These are phyloP conservation scores for Dryadomyces quercus-mongolicae DNA, from an alignment of 2,329 filamentous ascomycete genomes.

Conservation along the genomic window DNA sequence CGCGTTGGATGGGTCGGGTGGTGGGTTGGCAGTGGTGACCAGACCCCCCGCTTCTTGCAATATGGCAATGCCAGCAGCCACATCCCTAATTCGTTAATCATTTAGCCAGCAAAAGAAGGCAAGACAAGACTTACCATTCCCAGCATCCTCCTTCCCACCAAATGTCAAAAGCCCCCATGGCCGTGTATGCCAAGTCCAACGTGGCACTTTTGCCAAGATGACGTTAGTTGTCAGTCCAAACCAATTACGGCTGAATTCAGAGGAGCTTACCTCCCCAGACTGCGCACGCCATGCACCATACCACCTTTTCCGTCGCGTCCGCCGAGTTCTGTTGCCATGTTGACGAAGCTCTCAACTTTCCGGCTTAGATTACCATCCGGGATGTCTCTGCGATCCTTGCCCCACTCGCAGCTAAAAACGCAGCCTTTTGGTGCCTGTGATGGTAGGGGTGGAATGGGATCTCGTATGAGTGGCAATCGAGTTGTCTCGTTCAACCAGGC, in stretches of 20 bases:
- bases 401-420: slow-evolving; percentile 67
- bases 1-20: slow-evolving; percentile 40
- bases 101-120: background rate
- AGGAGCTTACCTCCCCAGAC: slow-evolving; percentile 37
- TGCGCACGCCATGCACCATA: slow-evolving; percentile 68
- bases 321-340: slow-evolving; percentile 57
- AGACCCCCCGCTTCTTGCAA: slow-evolving; percentile 62
- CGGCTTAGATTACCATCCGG: slow-evolving; percentile 56
- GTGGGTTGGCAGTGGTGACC: slow-evolving; percentile 63
- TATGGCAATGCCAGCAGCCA: slow-evolving; percentile 63
- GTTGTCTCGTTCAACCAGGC: slow-evolving; percentile 58
- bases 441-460: slow-evolving; percentile 52
- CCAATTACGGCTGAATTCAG: background rate
- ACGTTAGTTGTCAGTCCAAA: background rate
- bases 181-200: slow-evolving; percentile 61
- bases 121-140: slow-evolving; percentile 49
- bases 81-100: slow-evolving; percentile 42
- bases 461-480: slow-evolving; percentile 48
- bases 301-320: slow-evolving; percentile 54
- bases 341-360: slow-evolving; percentile 65
- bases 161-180: slow-evolving; percentile 65
- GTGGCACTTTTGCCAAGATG: slow-evolving; percentile 41
- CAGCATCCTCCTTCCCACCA: slow-evolving; percentile 78
- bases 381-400: slow-evolving; percentile 58
- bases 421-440: slow-evolving; percentile 53